phyloP scores from a whole-genome alignment of 2,329 filamentous ascomycete species.

The Acephala macrosclerotiorum region DNA sequence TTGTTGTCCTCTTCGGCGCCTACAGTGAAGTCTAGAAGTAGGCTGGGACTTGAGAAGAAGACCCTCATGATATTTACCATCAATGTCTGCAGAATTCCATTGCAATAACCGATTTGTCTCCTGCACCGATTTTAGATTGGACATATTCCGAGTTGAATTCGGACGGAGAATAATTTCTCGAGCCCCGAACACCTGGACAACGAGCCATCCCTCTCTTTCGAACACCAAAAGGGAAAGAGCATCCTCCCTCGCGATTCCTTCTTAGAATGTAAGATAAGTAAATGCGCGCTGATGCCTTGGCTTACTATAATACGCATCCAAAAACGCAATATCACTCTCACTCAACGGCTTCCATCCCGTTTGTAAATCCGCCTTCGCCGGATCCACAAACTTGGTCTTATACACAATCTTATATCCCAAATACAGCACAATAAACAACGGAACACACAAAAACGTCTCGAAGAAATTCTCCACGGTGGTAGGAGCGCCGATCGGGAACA shows the following conservation, averaged over 20 bases:
- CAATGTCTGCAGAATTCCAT: too few species aligned
- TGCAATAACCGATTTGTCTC: too few species aligned
- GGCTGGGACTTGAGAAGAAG: too few species aligned
- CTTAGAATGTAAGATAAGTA: constrained; percentile 3
- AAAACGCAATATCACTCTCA: constrained; percentile 9
- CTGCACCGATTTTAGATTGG: too few species aligned
- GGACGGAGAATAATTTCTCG: neutral
- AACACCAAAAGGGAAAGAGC: neutral
- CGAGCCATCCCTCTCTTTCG: neutral
- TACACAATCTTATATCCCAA: constrained; percentile 8
- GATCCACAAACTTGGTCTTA: constrained; percentile 11
- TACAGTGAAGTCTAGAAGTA: too few species aligned
- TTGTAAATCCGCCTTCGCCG: constrained; percentile 3
- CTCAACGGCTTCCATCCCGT: constrained; percentile 8
- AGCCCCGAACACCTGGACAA: neutral
- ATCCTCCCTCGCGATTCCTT: neutral
- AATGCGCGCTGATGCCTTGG: constrained; percentile 5
- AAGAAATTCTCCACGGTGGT: constrained; percentile 4
- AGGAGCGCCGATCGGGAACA: constrained; percentile 7
- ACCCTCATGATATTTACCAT: too few species aligned
- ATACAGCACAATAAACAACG: constrained; percentile 8
- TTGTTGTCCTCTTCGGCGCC: too few species aligned
- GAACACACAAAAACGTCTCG: constrained; percentile 13
- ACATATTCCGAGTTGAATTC: too few species aligned
- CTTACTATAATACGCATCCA: constrained; percentile 6